phyloP scores from a whole-genome alignment of 192 early-diverging fungal genomes.

The Rhizoclosmatium sp. region DNA sequence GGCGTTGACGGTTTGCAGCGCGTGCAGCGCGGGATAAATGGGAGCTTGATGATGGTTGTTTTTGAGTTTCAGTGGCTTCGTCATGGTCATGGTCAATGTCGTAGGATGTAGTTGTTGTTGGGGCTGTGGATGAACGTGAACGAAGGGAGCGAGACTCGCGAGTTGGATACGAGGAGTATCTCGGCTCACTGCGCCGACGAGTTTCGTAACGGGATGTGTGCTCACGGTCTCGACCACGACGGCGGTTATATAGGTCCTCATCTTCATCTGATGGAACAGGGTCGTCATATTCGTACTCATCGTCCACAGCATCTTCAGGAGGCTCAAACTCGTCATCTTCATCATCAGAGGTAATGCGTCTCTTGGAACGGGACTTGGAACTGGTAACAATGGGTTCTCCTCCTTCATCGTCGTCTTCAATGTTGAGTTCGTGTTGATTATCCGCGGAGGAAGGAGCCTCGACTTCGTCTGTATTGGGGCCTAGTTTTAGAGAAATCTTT shows the following conservation, averaged over 20 bases:
- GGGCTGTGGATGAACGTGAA: background rate
- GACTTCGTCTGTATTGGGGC: conserved; percentile 5
- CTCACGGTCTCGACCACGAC: background rate
- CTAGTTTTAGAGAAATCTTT: conserved; percentile 14
- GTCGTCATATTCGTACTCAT: conserved; percentile 26
- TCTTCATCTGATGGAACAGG: conserved; percentile 4
- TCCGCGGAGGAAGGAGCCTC: background rate
- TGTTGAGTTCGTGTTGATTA: too few relatives aligned
- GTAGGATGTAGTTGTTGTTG: background rate
- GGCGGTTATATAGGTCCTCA: background rate
- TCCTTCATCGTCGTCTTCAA: too few relatives aligned
- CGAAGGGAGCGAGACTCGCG: background rate
- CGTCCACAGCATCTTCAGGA: conserved; percentile 13
- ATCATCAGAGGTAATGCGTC: background rate
- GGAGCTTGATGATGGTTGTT: background rate
- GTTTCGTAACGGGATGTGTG: too few relatives aligned
- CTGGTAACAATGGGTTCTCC: too few relatives aligned
- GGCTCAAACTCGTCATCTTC: conserved; percentile 22
- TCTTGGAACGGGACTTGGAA: background rate
- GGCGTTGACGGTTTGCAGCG: background rate
- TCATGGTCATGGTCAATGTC: background rate
- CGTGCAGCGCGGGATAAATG: conserved; percentile 2
- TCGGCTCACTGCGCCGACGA: too few relatives aligned
- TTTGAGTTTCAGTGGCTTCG: background rate
- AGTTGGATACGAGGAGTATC: background rate